These are phyloP conservation scores for Elaeagnus macrophylla DNA, from an alignment of 306 rosid species.

Conservation along the genomic window DNA sequence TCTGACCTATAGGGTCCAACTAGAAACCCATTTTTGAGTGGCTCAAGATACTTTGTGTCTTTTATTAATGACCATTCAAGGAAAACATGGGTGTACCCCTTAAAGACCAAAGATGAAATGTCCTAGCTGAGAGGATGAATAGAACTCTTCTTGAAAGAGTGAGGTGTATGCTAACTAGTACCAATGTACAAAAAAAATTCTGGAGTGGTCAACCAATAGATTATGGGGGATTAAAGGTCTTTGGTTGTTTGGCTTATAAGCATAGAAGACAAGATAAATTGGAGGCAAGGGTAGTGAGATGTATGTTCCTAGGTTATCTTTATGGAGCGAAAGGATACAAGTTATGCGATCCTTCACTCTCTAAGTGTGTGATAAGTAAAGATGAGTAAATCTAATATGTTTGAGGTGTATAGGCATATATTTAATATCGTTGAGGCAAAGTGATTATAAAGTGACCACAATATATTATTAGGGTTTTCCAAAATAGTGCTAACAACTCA, in stretches of 20 bases:
- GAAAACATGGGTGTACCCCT: neutral
- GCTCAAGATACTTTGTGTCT: neutral
- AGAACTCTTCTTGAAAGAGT: neutral
- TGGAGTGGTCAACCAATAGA: neutral
- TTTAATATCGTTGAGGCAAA: no score
- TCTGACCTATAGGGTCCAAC: neutral
- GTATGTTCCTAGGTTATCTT: neutral
- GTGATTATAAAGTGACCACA: no score
- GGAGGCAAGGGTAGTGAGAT: no score
- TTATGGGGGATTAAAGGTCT: neutral
- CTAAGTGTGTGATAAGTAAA: neutral
- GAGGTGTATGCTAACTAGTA: neutral
- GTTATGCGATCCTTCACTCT: no score
- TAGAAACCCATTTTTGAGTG: neutral
- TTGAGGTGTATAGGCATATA: no score
- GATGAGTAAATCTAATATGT: no score
- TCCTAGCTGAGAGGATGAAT: neutral
- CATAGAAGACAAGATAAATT: neutral
- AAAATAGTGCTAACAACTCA: no score
- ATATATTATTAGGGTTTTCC: no score
- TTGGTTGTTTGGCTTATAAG: conserved; percentile 1
- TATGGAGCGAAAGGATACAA: neutral
- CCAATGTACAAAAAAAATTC: neutral
- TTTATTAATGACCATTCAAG: neutral
- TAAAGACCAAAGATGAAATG: neutral